Percentiles rank a stretch among this genome's conserved stretches.
These are phyloP conservation scores for Aureobasidium subglaciale DNA, from an alignment of 2,329 filamentous ascomycete species.

Conservation along the genomic window DNA sequence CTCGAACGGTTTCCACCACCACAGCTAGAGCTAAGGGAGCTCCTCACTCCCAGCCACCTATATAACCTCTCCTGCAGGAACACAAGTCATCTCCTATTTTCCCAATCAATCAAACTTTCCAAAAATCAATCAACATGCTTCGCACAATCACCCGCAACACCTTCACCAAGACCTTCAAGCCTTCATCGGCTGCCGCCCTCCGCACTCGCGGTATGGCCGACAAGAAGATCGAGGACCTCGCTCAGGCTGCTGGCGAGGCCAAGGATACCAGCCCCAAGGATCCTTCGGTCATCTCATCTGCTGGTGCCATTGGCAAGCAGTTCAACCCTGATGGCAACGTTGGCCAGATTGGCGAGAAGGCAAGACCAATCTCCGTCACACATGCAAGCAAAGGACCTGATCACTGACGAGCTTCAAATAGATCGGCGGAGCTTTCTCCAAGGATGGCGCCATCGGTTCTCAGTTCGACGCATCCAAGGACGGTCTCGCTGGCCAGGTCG, in stretches of 20 bases:
- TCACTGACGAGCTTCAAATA: conserved; percentile 17
- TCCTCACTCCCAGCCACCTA: neutral
- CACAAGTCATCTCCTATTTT: neutral
- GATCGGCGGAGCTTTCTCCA: conserved; percentile 44
- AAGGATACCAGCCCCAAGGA: conserved; percentile 21
- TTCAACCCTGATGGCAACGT: conserved; percentile 47
- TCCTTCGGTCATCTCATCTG: conserved; percentile 39
- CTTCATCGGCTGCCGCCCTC: conserved; percentile 1
- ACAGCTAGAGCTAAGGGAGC: neutral
- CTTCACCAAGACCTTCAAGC: conserved; percentile 15
- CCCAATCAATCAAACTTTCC: neutral
- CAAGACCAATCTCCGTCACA: neutral
- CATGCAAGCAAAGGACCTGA: neutral
- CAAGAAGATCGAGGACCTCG: conserved; percentile 13
- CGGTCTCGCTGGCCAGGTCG: conserved; percentile 47
- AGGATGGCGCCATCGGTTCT: conserved; percentile 48
- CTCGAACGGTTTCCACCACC: neutral
- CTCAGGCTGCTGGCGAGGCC: conserved; percentile 14
- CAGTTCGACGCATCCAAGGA: conserved; percentile 49
- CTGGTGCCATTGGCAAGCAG: conserved; percentile 48
- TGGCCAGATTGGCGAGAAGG: conserved; percentile 43
- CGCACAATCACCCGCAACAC: conserved; percentile 16
- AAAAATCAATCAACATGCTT: conserved; percentile 13
- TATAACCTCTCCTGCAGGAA: conserved; percentile 7
- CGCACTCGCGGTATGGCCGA: conserved; percentile 12